Base-by-base conservation (phyloP, 2,329 filamentous ascomycete species). In the Pseudocercospora pini-densiflorae region DNA sequence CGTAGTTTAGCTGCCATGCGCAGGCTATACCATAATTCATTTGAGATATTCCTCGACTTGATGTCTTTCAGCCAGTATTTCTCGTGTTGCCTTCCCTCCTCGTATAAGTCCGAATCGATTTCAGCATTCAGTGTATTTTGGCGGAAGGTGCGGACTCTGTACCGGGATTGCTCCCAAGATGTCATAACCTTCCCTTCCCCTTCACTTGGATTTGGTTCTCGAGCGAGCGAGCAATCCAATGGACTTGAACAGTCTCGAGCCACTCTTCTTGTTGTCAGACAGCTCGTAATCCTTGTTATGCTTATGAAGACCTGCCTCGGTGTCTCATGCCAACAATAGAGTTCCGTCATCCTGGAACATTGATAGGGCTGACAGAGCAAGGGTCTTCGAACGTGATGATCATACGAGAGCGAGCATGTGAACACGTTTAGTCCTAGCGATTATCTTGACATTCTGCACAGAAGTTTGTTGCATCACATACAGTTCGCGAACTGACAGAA, bases 341-440 rank as follows among this genome's bases (percentile, higher is more conserved):
- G 27, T 55, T 55, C 27, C 51, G 16, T 29, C 23, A 55, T 19
- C 51, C 51, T 43, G 55, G 55, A 23, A 23, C 31, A 43, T 58
- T 58, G 55, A 24, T 58, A 58, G 55, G 55, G 55, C 55, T 58
- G 55, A 43, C 21, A 5, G 23, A 58, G 31, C 33, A 58, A 43
- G 54, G 29, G 31, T 33, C 53, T 10, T 24, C n/a, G 9, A n/a
- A n/a, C 10, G 16, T 33, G 16, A 19, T 24, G 49, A 53, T 57
- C n/a, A 23, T 58, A 58, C 31, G 31, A 58, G 53, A 12, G n/a
- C 19, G 21, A 36, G 10, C 31, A 12, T 58, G 55, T 43, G 55
- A 58, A 58, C 55, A 58, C 55, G 55, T 58, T 58, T 33, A 16
- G 4, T 43, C 27, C n/a, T 24, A 1, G 55, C 55, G 21, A 21